These are phyloP conservation scores for Soucietia sequanensis DNA, from an alignment of 805 yeast species.

Conservation along the genomic window DNA sequence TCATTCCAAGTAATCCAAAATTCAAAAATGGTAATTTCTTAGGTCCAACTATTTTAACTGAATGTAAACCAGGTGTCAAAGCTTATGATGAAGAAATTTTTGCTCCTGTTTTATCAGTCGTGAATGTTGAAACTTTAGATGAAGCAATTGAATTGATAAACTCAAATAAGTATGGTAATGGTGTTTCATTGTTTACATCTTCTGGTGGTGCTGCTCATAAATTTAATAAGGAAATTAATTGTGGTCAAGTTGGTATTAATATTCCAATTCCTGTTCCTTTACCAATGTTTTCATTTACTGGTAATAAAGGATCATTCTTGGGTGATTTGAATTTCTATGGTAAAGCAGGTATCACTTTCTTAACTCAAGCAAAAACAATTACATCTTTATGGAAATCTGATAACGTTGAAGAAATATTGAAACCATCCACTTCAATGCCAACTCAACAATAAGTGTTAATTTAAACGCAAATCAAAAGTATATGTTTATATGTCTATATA, in stretches of 20 bases:
- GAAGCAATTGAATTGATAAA: constrained; percentile 67
- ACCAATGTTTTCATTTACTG: constrained; percentile 81
- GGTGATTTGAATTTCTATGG: constrained; percentile 82
- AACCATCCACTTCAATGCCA: constrained; percentile 68
- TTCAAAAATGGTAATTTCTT: constrained; percentile 61
- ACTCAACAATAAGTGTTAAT: constrained; percentile 42
- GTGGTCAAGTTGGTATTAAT: constrained; percentile 76
- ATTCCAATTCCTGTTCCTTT: constrained; percentile 81
- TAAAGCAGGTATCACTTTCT: constrained; percentile 67
- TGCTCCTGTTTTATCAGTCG: constrained; percentile 70
- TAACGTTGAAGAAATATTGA: constrained; percentile 44
- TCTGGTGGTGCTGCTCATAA: constrained; percentile 70
- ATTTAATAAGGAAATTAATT: constrained; percentile 64
- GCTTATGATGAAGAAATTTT: constrained; percentile 74
- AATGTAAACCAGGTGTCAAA: constrained; percentile 65
- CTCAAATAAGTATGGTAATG: constrained; percentile 62
- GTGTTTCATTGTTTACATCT: constrained; percentile 66
- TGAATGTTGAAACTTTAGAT: constrained; percentile 61
- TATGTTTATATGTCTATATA: no score
- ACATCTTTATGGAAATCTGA: constrained; percentile 65
- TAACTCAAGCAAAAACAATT: constrained; percentile 74
- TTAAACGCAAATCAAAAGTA: no score
- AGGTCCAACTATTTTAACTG: constrained; percentile 65
- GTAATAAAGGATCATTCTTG: constrained; percentile 70
- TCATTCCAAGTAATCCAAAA: constrained; percentile 35